Evolutionary conservation across 768 basidiomycete species (phyloP), one percentile per base, ranked within the genome.

Genomic region (Lanmaoa rubissima): DNA sequence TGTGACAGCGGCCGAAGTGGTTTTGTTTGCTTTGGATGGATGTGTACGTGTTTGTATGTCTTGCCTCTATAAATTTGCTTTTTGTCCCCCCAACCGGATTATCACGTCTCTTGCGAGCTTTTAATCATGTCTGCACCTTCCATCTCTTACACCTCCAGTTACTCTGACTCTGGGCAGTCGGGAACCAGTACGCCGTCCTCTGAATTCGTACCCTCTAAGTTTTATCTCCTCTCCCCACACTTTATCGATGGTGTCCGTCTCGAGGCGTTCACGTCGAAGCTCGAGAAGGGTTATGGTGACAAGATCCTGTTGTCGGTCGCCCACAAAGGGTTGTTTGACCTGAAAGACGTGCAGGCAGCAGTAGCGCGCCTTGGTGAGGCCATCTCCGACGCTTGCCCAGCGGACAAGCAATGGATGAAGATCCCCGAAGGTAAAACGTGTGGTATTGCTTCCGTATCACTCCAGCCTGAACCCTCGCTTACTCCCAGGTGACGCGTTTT

Each of bases 271-370:
- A 45, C 57, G 2, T 58, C 59, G 8, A 64, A 54, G 40, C 62
- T 73, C 28, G 64, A 66, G 12, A 71, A 61, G 34, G 69, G 71
- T n/a, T 61, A 63, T 39, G 69, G 58, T 4, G 68, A 70, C 48
- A 67, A 57, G 41, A 51, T 73, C 13, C 32, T 71, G 10, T 51
- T 73, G 38, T 57, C 38, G 1, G 57, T 73, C 19, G 56, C 61
- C 0, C 70, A 71, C 9, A 21, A 51, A 5, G 41, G 42, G 5
- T 31, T 32, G 12, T 58, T 59, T 44, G 49, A 69, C 17, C 4
- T 19, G 24, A 48, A 59, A 14, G 53, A 51, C 8, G 34, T 69
- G 4, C 44, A 58, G 24, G 35, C 51, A 4, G 45, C 59, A 4
- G 32, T 69, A 2, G 12, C 11, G 2, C 51, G 53, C 19, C 55